Conservation (phyloP, 345 rosid species). For the Fremontodendron californicum region DNA sequence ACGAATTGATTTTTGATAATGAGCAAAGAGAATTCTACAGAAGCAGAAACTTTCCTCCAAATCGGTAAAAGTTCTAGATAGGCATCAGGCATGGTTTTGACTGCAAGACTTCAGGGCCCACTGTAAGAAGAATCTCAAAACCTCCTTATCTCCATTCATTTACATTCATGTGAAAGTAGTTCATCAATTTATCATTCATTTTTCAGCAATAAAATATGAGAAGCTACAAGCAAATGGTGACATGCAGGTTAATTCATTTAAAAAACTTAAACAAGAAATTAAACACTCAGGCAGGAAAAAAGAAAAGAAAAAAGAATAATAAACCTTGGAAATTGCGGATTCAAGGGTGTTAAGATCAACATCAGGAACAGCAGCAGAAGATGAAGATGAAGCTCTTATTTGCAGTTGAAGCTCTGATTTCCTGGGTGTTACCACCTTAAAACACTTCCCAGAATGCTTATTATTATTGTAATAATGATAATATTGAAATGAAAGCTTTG, state of each 20-base stretch:
- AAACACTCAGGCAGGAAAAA: background rate
- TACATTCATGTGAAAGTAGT: background rate
- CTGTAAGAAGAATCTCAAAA: too few species aligned
- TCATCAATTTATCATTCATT: background rate
- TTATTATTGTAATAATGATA: background rate
- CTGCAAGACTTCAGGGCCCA: too few species aligned
- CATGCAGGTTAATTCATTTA: background rate
- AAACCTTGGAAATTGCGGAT: constrained; percentile 70
- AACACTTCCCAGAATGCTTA: background rate
- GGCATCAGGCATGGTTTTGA: too few species aligned
- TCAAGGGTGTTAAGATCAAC: constrained; percentile 58
- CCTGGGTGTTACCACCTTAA: constrained; percentile 1
- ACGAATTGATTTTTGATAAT: background rate
- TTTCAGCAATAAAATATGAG: background rate
- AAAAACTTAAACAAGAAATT: background rate
- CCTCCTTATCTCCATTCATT: background rate
- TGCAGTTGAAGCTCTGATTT: background rate
- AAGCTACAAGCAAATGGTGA: background rate
- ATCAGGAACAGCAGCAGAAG: constrained; percentile 39
- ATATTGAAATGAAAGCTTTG: constrained; percentile 17
- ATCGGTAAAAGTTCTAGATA: too few species aligned
- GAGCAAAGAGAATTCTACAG: background rate
- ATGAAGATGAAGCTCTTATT: constrained; percentile 37
- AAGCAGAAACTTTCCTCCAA: too few species aligned
- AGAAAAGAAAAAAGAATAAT: background rate